A percentile compares a stretch with the other conserved stretches of the same genome.
These are phyloP conservation scores for Ustilaginoidea virens DNA, from an alignment of 2,329 filamentous ascomycete species.

Conservation along the genomic window DNA sequence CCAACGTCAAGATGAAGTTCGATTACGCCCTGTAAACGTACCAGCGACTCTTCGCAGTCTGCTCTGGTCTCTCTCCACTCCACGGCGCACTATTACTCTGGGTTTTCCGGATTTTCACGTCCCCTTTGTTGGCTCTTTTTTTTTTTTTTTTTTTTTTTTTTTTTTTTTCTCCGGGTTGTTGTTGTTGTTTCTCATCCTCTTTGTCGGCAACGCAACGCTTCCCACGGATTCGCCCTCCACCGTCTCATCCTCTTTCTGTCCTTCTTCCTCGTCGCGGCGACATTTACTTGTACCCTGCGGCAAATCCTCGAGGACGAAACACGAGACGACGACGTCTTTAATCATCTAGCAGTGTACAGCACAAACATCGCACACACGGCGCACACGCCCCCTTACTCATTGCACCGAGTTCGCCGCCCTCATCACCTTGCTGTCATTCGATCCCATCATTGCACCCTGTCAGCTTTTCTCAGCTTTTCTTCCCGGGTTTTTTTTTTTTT, in stretches of 20 bases:
- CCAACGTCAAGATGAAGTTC: conserved; percentile 36
- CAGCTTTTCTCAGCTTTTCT: neutral
- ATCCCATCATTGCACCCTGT: conserved; percentile 1
- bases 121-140: conserved; percentile 5
- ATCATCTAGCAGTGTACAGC: neutral
- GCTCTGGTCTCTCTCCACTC: conserved; percentile 28
- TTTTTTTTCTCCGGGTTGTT: conserved; percentile 2
- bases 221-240: no score
- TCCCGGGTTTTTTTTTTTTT: no score
- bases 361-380: neutral
- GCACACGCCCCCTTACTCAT: no score
- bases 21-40: conserved; percentile 33
- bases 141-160: conserved; percentile 6
- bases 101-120: conserved; percentile 6
- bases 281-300: conserved; percentile 37
- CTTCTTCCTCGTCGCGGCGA: conserved; percentile 20
- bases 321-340: no score
- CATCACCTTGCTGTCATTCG: conserved; percentile 1
- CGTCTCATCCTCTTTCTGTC: conserved; percentile 1
- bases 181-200: neutral
- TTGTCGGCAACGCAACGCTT: no score
- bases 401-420: no score
- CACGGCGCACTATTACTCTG: conserved; percentile 18
- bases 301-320: conserved; percentile 7
- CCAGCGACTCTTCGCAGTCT: conserved; percentile 41